Base-by-base conservation (phyloP, 148 eudicot genomes). In the Talinum fruticosum region DNA sequence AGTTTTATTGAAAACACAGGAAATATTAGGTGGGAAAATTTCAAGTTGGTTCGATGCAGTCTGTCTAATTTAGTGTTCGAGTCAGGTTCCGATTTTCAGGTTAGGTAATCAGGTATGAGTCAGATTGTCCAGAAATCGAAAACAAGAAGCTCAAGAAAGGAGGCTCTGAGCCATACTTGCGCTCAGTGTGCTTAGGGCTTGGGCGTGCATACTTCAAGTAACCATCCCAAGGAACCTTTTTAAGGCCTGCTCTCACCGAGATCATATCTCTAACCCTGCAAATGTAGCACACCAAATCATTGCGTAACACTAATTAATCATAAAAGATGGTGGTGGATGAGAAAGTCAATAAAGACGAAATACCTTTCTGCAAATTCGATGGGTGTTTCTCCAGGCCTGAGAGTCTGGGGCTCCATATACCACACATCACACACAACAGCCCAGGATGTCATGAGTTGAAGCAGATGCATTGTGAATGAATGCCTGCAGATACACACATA, bases 361-460 rank as follows among this genome's bases (percentile, higher is more conserved):
- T 70, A 93, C 99, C 99, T 93, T 84, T 96, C 99, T 7, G 98
- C 98, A 89, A 96, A 96, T 81, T 91, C 90, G 83, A 96, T 96
- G 41, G 99, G 86, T n/a, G 98, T 91, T 83, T 96, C 99, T 45
- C 98, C 97, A 33, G 95, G 87, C 82, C 76, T 91, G 64, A 93
- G 73, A 59, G 86, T 91, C 78, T 96, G 99, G 66, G 98, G 99
- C 80, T 96, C 99, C 86, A 96, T 59, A 84, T 91, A 96, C 99
- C 99, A 96, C 24, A 96, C 99, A 82, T 96, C 98, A 87, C 99
- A 96, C 76, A 96, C 97, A 75, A 96, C 97, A 82, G 98, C 99
- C 99, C 99, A 96, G 3, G 99, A 96, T 24, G 97, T 87, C 99
- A 96, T 96, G 49, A 96, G 90, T 88, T 93, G 99, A 84, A 96